These are phyloP conservation scores for Globisporangium heterothallicum DNA, from an alignment of 352 stramenopile genomes.

Conservation along the genomic window DNA sequence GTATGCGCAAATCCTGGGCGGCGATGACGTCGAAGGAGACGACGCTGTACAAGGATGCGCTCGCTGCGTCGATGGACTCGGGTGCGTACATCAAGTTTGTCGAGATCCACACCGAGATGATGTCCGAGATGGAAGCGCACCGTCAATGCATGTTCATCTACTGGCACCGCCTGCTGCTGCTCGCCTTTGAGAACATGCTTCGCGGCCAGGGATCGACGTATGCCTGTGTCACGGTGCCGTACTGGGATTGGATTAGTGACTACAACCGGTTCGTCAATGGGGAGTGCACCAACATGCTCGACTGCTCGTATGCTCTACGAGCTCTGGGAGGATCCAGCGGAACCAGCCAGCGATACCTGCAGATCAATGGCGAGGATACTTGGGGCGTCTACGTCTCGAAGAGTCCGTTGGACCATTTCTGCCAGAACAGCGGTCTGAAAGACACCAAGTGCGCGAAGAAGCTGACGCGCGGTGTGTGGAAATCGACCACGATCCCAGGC, in stretches of 20 bases:
- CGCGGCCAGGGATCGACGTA: slow-evolving; percentile 42
- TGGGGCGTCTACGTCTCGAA: background rate
- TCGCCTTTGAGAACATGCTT: slow-evolving; percentile 81
- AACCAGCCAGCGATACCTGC: background rate
- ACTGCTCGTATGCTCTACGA: slow-evolving; percentile 23
- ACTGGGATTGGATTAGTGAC: slow-evolving; percentile 71
- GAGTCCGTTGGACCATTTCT: slow-evolving; percentile 51
- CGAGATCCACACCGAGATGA: slow-evolving; percentile 59
- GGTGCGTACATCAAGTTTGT: slow-evolving; percentile 55
- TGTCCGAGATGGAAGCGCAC: slow-evolving; percentile 43
- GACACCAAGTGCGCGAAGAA: slow-evolving; percentile 29
- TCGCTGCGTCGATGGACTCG: slow-evolving; percentile 44
- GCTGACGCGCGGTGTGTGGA: slow-evolving; percentile 47
- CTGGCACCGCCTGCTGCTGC: slow-evolving; percentile 68
- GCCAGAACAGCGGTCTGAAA: slow-evolving; percentile 23
- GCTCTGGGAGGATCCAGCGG: background rate
- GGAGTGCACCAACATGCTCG: slow-evolving; percentile 34
- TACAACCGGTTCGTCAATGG: slow-evolving; percentile 30
- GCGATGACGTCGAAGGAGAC: background rate
- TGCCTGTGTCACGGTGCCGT: slow-evolving; percentile 71
- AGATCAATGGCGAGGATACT: background rate
- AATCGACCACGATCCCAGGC: slow-evolving; percentile 17
- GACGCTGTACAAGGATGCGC: slow-evolving; percentile 35
- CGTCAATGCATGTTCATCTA: slow-evolving; percentile 80
- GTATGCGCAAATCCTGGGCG: background rate